phyloP scores from a whole-genome alignment of 2,329 filamentous ascomycete genomes.

The Exophiala xenobiotica region DNA sequence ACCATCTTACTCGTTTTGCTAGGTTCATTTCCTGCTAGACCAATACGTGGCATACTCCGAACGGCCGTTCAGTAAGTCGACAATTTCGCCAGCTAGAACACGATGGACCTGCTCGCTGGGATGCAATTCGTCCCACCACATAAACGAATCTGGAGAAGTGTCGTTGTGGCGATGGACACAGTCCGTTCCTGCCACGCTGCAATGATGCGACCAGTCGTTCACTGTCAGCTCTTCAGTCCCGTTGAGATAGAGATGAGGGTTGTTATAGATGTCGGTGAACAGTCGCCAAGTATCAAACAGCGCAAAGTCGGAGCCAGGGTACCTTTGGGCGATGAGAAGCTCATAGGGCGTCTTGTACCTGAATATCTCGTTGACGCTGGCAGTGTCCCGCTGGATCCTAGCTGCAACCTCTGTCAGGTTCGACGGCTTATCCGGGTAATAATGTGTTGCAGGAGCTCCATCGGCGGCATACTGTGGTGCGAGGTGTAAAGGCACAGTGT shows the following conservation, averaged over 20 bases:
- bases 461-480: background rate
- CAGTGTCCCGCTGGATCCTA: conserved; percentile 50
- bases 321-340: conserved; percentile 42
- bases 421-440: conserved; percentile 37
- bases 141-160: conserved; percentile 14
- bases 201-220: conserved; percentile 57
- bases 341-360: conserved; percentile 52
- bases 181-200: conserved; percentile 36
- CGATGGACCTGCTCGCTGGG: conserved; percentile 62
- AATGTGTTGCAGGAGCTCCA: background rate
- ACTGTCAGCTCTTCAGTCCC: conserved; percentile 62
- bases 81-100: conserved; percentile 57
- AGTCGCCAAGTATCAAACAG: conserved; percentile 64
- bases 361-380: conserved; percentile 52
- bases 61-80: conserved; percentile 52
- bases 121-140: conserved; percentile 60
- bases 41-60: conserved; percentile 30
- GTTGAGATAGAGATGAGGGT: conserved; percentile 63
- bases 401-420: conserved; percentile 52
- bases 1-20: background rate
- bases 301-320: conserved; percentile 59
- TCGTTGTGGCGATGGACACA: background rate
- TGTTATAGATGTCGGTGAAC: conserved; percentile 51
- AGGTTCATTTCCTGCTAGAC: background rate
- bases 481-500: background rate